phyloP scores from a whole-genome alignment of 345 rosid genomes.

The Kandelia obovata region DNA sequence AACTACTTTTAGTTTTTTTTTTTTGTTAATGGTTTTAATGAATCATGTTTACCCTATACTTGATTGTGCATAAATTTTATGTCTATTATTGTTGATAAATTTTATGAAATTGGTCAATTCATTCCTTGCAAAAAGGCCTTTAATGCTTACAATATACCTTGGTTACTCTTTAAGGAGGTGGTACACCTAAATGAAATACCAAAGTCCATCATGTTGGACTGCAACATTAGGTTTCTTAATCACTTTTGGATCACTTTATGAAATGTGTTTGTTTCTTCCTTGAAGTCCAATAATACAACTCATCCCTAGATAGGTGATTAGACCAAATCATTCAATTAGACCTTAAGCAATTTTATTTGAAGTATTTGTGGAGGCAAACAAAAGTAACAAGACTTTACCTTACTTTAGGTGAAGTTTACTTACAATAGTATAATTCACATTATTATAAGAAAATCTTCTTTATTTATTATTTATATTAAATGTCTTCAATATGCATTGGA shows the following conservation, averaged over 20 bases:
- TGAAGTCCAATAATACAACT: not conserved
- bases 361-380: not conserved
- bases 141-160: not conserved
- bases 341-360: not conserved
- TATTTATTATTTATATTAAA: not conserved
- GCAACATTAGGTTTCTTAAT: not conserved
- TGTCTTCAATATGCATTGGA: not conserved
- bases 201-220: not conserved
- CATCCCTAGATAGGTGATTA: not conserved
- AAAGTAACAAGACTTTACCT: rapidly evolving
- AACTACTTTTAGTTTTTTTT: not conserved
- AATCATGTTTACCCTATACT: no score
- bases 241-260: not conserved
- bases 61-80: no score
- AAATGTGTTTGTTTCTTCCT: rapidly evolving
- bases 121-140: not conserved
- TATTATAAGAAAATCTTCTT: not conserved
- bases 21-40: no score
- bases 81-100: no score
- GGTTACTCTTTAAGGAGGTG: not conserved
- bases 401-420: slow-evolving; percentile 1
- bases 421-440: not conserved
- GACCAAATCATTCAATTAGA: not conserved
- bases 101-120: no score
- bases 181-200: not conserved